These are phyloP conservation scores for Fraxinus americana DNA, from an alignment of 257 asterid genomes.

Conservation along the genomic window DNA sequence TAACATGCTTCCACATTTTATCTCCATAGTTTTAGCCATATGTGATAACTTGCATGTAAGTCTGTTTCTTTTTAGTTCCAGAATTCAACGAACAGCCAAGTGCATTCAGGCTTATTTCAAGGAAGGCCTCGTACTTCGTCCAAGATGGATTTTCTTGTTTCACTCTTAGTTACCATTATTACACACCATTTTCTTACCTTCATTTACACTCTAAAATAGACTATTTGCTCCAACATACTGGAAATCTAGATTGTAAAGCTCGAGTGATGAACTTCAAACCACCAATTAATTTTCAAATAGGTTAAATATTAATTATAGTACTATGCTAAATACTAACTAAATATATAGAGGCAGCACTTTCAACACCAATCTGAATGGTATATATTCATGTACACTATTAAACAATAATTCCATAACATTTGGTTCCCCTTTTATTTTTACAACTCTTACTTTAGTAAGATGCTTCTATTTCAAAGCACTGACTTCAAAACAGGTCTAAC, in stretches of 20 bases:
- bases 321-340: not conserved
- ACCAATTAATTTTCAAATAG: not conserved
- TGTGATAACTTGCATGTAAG: not conserved
- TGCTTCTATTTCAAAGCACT: not conserved
- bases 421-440: not conserved
- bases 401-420: not conserved
- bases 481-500: too few species aligned
- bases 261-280: not conserved
- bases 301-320: not conserved
- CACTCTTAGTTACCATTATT: not conserved
- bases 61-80: not conserved
- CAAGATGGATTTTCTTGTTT: not conserved
- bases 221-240: not conserved
- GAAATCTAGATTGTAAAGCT: not conserved
- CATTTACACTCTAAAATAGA: not conserved
- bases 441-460: not conserved
- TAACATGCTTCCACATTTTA: conserved; percentile 1
- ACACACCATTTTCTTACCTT: not conserved
- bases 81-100: not conserved
- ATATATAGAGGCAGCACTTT: not conserved
- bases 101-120: not conserved
- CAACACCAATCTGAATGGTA: not conserved
- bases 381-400: not conserved
- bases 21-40: not conserved
- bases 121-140: not conserved